Conservation (phyloP, 345 rosid species). For the Theobroma cacao region DNA sequence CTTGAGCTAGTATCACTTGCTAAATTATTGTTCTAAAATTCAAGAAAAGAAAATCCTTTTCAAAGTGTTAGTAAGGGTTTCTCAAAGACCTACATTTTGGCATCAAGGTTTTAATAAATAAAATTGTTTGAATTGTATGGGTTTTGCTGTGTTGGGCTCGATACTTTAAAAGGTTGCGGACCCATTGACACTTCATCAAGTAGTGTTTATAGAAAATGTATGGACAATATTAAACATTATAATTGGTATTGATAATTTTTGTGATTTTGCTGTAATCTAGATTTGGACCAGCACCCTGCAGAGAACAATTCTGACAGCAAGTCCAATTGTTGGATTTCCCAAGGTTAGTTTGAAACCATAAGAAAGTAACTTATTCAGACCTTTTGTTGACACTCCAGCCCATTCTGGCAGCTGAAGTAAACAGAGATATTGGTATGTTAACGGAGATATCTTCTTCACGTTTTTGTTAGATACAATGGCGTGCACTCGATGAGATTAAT, state of each 20-base stretch:
- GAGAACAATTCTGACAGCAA: slow-evolving; percentile 83
- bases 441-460: not conserved
- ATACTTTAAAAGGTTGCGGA: not conserved
- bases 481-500: slow-evolving; percentile 97
- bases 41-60: not conserved
- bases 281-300: slow-evolving; percentile 99
- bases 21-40: not conserved
- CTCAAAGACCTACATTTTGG: not conserved
- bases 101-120: not conserved
- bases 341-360: slow-evolving; percentile 53
- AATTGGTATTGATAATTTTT: not conserved
- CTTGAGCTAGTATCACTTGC: not conserved
- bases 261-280: slow-evolving; percentile 32
- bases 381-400: not conserved
- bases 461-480: slow-evolving; percentile 90
- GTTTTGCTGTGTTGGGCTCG: not conserved
- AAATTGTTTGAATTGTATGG: not conserved
- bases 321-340: slow-evolving; percentile 87
- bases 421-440: not conserved
- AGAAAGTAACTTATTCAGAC: not conserved
- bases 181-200: not conserved
- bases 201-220: not conserved
- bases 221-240: not conserved
- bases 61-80: not conserved
- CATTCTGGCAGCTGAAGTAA: not conserved